Conservation (phyloP, 805 yeast species). For the Candida qinlingensis region DNA sequence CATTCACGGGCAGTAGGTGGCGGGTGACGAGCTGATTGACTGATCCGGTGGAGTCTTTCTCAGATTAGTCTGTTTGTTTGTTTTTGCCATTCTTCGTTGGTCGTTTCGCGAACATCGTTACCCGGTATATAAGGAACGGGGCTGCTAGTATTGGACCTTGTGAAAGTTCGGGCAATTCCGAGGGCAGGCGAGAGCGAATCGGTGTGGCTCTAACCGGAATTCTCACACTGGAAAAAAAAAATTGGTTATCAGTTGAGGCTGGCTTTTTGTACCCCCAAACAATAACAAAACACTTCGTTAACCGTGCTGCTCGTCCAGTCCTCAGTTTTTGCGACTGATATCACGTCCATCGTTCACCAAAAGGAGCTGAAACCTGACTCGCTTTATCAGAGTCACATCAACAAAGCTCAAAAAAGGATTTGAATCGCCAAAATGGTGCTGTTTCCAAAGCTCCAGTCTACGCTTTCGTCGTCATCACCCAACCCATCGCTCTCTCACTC, state of each 20-base stretch:
- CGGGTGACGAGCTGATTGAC: not conserved
- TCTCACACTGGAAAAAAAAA: too few relatives aligned
- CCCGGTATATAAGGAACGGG: not conserved
- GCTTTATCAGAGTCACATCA: not conserved
- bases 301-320: too few relatives aligned
- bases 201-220: too few relatives aligned
- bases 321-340: too few relatives aligned
- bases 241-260: too few relatives aligned
- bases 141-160: too few relatives aligned
- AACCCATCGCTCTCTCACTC: constrained; percentile 1
- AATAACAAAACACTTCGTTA: too few relatives aligned
- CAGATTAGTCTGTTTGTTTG: constrained; percentile 1
- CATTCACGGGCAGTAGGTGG: constrained; percentile 6
- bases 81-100: constrained; percentile 1
- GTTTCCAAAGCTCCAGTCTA: constrained; percentile 20
- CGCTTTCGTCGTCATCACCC: constrained; percentile 15
- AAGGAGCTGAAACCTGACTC: not conserved
- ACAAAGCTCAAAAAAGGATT: too few relatives aligned
- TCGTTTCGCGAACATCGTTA: not conserved
- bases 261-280: too few relatives aligned
- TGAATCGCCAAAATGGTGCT: constrained; percentile 14
- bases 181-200: too few relatives aligned
- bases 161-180: too few relatives aligned
- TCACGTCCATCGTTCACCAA: not conserved
- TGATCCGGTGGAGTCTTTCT: not conserved